Percentiles rank a stretch among this genome's conserved stretches.
Evolutionary conservation across 1,284 basidiomycete genomes (phyloP).

Genomic region (Inonotus obliquus): DNA sequence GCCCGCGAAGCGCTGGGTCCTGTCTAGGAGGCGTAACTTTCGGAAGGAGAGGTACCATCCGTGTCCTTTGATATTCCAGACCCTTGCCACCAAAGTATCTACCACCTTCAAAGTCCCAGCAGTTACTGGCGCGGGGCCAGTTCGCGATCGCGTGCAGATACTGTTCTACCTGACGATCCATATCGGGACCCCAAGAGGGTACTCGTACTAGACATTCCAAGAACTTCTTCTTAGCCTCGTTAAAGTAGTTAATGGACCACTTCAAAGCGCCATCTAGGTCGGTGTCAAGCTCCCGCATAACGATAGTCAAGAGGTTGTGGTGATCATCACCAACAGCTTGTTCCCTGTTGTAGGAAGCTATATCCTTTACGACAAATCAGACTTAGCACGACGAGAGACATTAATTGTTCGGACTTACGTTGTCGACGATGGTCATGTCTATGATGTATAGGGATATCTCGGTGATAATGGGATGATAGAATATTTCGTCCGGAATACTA

Average conservation of each 20-base stretch:
- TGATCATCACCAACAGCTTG: slow-evolving; percentile 3
- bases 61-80: slow-evolving; percentile 25
- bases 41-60: slow-evolving; percentile 25
- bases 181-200: slow-evolving; percentile 30
- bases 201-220: slow-evolving; percentile 20
- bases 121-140: slow-evolving; percentile 38
- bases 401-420: slow-evolving; percentile 37
- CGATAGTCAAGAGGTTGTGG: slow-evolving; percentile 7
- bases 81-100: slow-evolving; percentile 38
- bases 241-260: not conserved
- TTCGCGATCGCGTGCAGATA: slow-evolving; percentile 40
- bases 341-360: slow-evolving; percentile 10
- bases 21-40: not conserved
- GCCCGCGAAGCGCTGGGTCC: not conserved
- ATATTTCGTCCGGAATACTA: slow-evolving; percentile 51
- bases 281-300: not conserved
- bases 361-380: not conserved
- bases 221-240: not conserved
- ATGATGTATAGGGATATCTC: slow-evolving; percentile 50
- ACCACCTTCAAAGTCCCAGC: slow-evolving; percentile 39
- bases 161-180: slow-evolving; percentile 29
- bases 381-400: not conserved
- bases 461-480: slow-evolving; percentile 44
- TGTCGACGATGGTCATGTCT: slow-evolving; percentile 57
- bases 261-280: slow-evolving; percentile 1